Evolutionary conservation across 306 rosid species (phyloP).

Genomic region (Dalbergia oliveri): DNA sequence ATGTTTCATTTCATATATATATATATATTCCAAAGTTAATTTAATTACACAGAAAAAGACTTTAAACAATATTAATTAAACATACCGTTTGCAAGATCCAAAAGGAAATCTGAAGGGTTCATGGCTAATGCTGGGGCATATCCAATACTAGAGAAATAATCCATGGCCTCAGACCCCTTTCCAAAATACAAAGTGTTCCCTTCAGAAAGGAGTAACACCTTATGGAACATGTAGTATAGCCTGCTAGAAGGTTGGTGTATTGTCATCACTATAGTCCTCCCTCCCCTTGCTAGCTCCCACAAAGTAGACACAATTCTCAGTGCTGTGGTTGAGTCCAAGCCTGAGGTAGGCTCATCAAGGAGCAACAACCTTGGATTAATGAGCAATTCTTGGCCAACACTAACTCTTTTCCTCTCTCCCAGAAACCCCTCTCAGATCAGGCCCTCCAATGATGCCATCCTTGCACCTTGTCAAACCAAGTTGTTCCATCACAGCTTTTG

Average conservation of each 20-base stretch:
- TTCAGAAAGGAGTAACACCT: constrained; percentile 71
- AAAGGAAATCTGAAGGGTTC: constrained; percentile 83
- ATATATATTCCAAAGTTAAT: not conserved
- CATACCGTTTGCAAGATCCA: constrained; percentile 86
- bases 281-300: constrained; percentile 69
- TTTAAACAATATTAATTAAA: not conserved
- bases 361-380: constrained; percentile 77
- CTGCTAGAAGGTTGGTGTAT: constrained; percentile 88
- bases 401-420: constrained; percentile 90
- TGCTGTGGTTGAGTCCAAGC: constrained; percentile 81
- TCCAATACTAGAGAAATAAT: constrained; percentile 65
- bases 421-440: constrained; percentile 66
- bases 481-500: constrained; percentile 59
- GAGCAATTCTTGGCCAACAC: constrained; percentile 83
- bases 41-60: too few species aligned
- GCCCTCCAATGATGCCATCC: constrained; percentile 60
- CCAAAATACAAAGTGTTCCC: constrained; percentile 76
- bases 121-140: constrained; percentile 66
- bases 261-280: constrained; percentile 76
- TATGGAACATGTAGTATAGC: constrained; percentile 72
- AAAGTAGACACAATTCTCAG: constrained; percentile 71
- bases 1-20: not conserved
- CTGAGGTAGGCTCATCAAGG: constrained; percentile 87
- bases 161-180: constrained; percentile 66
- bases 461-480: constrained; percentile 72